phyloP scores from a whole-genome alignment of 768 basidiomycete species.

The Tulasnella sp. region DNA sequence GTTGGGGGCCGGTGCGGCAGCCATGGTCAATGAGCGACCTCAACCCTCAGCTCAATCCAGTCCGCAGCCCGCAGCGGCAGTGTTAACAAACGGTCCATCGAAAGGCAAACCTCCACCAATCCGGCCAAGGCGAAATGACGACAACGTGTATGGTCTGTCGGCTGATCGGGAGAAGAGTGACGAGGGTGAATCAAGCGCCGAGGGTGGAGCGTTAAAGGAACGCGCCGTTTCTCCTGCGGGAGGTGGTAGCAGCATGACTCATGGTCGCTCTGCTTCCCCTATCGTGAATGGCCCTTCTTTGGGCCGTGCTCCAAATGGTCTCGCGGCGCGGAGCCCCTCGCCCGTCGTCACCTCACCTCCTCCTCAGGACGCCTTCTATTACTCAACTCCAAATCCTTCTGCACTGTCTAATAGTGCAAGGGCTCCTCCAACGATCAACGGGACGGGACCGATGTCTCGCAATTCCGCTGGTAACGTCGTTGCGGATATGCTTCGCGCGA shows the following conservation, averaged over 20 bases:
- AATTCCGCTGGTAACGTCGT: slow-evolving; percentile 58
- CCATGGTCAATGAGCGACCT: slow-evolving; percentile 1
- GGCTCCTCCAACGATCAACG: slow-evolving; percentile 25
- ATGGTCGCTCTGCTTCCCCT: slow-evolving; percentile 45
- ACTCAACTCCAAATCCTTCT: slow-evolving; percentile 22
- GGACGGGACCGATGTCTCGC: slow-evolving; percentile 27
- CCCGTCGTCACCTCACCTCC: slow-evolving; percentile 42
- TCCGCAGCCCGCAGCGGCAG: not conserved
- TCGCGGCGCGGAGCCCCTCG: slow-evolving; percentile 44
- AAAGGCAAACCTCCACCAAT: not conserved
- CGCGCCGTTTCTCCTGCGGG: not conserved
- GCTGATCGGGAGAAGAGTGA: not conserved
- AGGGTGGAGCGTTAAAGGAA: not conserved
- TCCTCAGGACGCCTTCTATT: slow-evolving; percentile 53
- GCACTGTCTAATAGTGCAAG: not conserved
- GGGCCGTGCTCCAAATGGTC: slow-evolving; percentile 44
- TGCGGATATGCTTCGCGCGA: slow-evolving; percentile 44
- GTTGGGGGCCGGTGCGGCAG: slow-evolving; percentile 10
- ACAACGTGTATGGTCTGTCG: not conserved
- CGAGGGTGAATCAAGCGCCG: not conserved
- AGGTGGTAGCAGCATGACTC: slow-evolving; percentile 17
- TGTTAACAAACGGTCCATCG: not conserved
- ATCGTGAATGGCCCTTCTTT: slow-evolving; percentile 25
- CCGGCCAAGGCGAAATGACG: slow-evolving; percentile 8
- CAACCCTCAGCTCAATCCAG: not conserved